Percentiles rank a stretch among this genome's conserved stretches.
These are phyloP conservation scores for Babesia ovata DNA, from an alignment of 169 alveolate species.

Conservation along the genomic window DNA sequence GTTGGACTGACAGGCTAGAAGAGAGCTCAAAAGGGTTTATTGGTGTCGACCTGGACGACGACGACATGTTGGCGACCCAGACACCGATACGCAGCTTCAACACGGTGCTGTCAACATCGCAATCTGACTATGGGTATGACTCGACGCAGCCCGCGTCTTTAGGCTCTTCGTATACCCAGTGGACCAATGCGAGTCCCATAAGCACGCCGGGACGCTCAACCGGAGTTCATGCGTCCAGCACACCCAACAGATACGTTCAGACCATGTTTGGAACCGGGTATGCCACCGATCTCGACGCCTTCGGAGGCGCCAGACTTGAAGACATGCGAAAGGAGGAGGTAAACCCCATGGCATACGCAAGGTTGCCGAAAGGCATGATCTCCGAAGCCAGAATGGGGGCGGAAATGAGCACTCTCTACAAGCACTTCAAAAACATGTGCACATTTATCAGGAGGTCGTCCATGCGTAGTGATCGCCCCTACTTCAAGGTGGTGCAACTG, in stretches of 20 bases:
- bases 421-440: constrained; percentile 60
- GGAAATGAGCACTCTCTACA: constrained; percentile 31
- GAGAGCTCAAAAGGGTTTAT: neutral
- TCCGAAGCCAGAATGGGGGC: constrained; percentile 31
- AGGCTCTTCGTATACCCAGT: neutral
- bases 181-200: neutral
- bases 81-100: constrained; percentile 57
- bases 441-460: constrained; percentile 56
- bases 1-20: constrained; percentile 59
- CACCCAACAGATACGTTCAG: constrained; percentile 26
- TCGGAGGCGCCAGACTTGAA: constrained; percentile 30
- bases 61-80: constrained; percentile 47
- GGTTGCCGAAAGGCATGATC: constrained; percentile 28
- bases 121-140: neutral
- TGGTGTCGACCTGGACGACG: constrained; percentile 11
- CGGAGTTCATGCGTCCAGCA: neutral
- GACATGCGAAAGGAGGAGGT: constrained; percentile 44
- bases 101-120: constrained; percentile 20
- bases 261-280: constrained; percentile 15
- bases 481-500: constrained; percentile 53
- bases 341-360: constrained; percentile 57
- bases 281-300: constrained; percentile 27
- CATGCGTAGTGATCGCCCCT: constrained; percentile 56
- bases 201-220: constrained; percentile 15
- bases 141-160: neutral